Evolutionary conservation across 176 grass and related monocot genomes (phyloP).

Genomic region (Eremochloa ophiuroides): DNA sequence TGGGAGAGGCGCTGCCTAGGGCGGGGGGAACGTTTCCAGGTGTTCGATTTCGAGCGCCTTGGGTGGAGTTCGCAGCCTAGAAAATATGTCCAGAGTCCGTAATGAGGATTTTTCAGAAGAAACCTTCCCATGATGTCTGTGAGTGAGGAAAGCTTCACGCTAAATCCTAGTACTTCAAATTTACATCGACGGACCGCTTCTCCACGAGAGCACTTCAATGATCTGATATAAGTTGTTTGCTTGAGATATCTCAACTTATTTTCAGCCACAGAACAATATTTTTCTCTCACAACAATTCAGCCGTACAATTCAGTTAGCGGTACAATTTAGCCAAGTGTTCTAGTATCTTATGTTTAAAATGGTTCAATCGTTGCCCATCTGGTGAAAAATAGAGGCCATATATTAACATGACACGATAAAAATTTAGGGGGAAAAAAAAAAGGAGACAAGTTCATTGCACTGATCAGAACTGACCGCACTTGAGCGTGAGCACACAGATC

Average conservation of each 20-base stretch:
- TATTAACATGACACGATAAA: background rate
- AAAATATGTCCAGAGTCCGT: too few species aligned
- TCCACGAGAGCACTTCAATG: background rate
- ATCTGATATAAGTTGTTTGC: background rate
- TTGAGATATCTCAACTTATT: too few species aligned
- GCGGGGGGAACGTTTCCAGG: too few species aligned
- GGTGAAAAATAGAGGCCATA: background rate
- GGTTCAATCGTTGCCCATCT: background rate
- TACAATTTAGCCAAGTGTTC: background rate
- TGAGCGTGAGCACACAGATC: conserved; percentile 86
- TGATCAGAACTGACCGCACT: conserved; percentile 79
- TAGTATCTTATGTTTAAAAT: background rate
- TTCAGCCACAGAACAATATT: too few species aligned
- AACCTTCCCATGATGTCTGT: background rate
- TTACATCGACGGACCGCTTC: background rate
- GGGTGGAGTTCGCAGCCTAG: too few species aligned
- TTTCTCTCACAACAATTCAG: too few species aligned
- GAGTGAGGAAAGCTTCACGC: background rate
- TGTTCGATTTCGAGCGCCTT: too few species aligned
- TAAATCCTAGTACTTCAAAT: background rate
- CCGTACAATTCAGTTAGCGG: too few species aligned
- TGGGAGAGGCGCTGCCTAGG: too few species aligned
- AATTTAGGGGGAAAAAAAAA: conserved; percentile 14
- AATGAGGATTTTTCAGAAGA: background rate
- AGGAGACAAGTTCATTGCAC: conserved; percentile 71